Evolutionary conservation across 495 filamentous ascomycete species (phyloP), one percentile per base, ranked within the genome.

Genomic region (Aspergillus baeticus): DNA sequence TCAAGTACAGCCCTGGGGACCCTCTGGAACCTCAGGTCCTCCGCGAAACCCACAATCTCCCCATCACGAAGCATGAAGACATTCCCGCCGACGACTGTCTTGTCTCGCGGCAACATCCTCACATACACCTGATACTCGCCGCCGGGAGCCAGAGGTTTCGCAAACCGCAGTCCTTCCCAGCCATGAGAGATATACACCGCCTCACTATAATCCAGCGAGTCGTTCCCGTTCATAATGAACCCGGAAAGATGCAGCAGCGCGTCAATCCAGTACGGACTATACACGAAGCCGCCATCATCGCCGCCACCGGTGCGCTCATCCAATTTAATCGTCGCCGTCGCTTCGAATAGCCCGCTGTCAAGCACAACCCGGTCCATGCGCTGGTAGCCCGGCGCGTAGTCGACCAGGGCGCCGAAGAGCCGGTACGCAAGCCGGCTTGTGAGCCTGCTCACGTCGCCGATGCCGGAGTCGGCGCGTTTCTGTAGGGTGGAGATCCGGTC

Each of bases 341-440:
- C 74, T 54, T 80, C 77, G 5, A 65, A 58, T 5, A 46, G 54
- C 34, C 63, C 15, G 11, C 55, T 61, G 39, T 73, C 47, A 37
- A 78, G 39, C n/a, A 74, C 47, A n/a, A 76, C 62, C 15, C 72
- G 69, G 34, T 75, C 44, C 43, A 90, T 84, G 11, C 85, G 84
- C 48, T 76, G 74, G 67, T 87, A 91, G 17, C 77, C 71, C 1
- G 58, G 66, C 41, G 77, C 74, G 59, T 87, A 89, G 13, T 52
- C 49, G 1, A 52, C 49, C 1, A 52, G 2, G 1, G 11, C 11
- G 1, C 13, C 4, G 14, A 52, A 52, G 5, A 41, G 21, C 5
- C 11, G 10, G 36, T 52, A 52, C 1, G 44, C 44, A 2, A 44
- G 21, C 5, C 20, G 8, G 7, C 41, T 6, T 3, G 5, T 37